These are phyloP conservation scores for Tuber microsphaerosporum DNA, from an alignment of 495 filamentous ascomycete species.

Conservation along the genomic window DNA sequence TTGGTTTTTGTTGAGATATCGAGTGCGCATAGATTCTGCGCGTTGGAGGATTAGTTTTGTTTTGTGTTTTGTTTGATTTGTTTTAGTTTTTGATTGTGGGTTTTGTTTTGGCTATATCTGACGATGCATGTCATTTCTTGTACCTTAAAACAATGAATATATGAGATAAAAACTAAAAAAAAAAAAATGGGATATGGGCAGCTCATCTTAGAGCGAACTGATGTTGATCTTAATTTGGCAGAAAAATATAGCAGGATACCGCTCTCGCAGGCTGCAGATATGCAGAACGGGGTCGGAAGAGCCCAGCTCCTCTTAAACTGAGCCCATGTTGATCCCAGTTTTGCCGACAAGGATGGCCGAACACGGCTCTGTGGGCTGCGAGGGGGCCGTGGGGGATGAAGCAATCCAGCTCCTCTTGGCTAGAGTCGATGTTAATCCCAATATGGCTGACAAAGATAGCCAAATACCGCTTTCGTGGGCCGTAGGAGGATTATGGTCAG, in stretches of 20 bases:
- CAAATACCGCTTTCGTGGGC: slow-evolving; percentile 31
- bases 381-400: slow-evolving; percentile 21
- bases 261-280: slow-evolving; percentile 23
- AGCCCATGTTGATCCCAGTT: slow-evolving; percentile 22
- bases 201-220: slow-evolving; percentile 17
- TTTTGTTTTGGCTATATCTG: too few relatives aligned
- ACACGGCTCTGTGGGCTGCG: slow-evolving; percentile 28
- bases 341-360: slow-evolving; percentile 15
- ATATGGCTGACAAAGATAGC: too few relatives aligned
- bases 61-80: too few relatives aligned
- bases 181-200: too few relatives aligned
- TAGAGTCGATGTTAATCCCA: slow-evolving; percentile 13
- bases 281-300: slow-evolving; percentile 13
- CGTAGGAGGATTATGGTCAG: too few relatives aligned
- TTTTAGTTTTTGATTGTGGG: too few relatives aligned
- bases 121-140: too few relatives aligned
- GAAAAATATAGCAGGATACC: slow-evolving; percentile 22
- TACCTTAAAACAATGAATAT: too few relatives aligned
- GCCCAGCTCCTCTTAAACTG: slow-evolving; percentile 33
- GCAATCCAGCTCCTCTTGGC: slow-evolving; percentile 37
- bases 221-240: slow-evolving; percentile 8
- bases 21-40: too few relatives aligned
- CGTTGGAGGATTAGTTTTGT: too few relatives aligned
- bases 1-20: too few relatives aligned
- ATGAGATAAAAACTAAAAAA: too few relatives aligned